Base-by-base conservation (phyloP, 805 yeast genomes). In the Torulaspora gathmanii region DNA sequence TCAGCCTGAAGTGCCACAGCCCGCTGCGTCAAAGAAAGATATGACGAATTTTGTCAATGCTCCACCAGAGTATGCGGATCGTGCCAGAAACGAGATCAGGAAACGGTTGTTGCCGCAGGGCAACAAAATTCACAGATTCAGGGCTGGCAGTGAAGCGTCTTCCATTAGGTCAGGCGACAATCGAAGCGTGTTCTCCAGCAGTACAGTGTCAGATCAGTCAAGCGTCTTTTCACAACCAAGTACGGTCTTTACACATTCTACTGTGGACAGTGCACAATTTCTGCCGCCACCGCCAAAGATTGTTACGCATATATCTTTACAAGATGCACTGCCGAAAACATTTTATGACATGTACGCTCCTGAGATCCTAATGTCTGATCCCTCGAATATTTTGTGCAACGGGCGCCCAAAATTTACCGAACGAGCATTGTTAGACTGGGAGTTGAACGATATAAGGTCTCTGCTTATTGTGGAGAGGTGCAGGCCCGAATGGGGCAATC, bases 391-490 rank as follows among this genome's bases (percentile, higher is more conserved):
- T 17, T 66, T 78, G 31, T 68, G 74, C 9, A 77, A 77, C 50
- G 83, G 84, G 0, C 68, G 88, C 35, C 87, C 86, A 10, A 60
- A 65, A 20, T 82, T 80, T 63, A 80, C 87, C 0, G 76, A 74
- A 49, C 68, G 88, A 42, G 78, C 76, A 12, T 67, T 84, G 33
- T 67, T 79, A 20, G 84, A 82, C 60, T 84, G 91, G 91, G 80
- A 76, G 38, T 57, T 81, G 40, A 84, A 84, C 61, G 90, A 83
- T 59, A 67, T 81, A 15, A 67, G 91, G 35, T 80, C 88, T 1
- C 61, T 83, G 23, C 65, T 84, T 29, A 79, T 84, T 22, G 70
- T 80, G 17, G 75, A 71, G 26, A 64, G 60, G 20, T 52, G 76
- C 30, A 67, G 64, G 40, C 78, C 79, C 4, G 80, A 76, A 55